phyloP scores from a whole-genome alignment of 2,329 filamentous ascomycete genomes.

The Arthrobotrys sinensis region DNA sequence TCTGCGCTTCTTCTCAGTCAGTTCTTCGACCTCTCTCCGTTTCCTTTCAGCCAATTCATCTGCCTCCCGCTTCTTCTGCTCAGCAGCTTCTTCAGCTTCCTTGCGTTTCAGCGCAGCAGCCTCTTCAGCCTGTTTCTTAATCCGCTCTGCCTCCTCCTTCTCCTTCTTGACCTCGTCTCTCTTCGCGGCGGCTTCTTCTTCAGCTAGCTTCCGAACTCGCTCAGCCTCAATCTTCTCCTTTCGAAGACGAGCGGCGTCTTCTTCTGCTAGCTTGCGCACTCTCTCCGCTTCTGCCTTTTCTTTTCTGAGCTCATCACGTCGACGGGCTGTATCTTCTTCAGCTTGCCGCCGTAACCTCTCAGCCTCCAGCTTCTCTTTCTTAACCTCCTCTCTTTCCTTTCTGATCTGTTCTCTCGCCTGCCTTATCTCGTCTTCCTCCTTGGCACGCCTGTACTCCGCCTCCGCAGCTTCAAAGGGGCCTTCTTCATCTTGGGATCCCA shows the following conservation, averaged over 20 bases:
- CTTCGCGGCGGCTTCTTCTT: conserved; percentile 71
- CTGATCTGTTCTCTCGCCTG: conserved; percentile 48
- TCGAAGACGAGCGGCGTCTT: conserved; percentile 23
- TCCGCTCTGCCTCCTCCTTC: conserved; percentile 76
- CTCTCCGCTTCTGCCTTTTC: conserved; percentile 43
- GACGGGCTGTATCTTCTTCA: conserved; percentile 37
- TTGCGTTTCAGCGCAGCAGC: conserved; percentile 97
- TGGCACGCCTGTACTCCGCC: conserved; percentile 51
- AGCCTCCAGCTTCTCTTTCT: conserved; percentile 48
- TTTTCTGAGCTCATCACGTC: conserved; percentile 50
- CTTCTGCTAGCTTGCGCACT: conserved; percentile 42
- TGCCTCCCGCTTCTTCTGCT: conserved; percentile 87
- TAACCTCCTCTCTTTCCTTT: conserved; percentile 46
- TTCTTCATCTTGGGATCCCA: conserved; percentile 28
- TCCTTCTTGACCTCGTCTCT: conserved; percentile 92
- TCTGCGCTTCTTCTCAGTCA: conserved; percentile 80
- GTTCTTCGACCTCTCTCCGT: conserved; percentile 86
- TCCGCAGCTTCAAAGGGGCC: conserved; percentile 52
- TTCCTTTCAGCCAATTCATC: conserved; percentile 84
- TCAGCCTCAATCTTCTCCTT: conserved; percentile 48
- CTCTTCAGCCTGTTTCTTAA: conserved; percentile 87
- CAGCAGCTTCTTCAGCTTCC: conserved; percentile 87
- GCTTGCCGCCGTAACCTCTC: conserved; percentile 48
- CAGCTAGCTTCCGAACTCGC: conserved; percentile 34
- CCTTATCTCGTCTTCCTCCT: conserved; percentile 53